Evolutionary conservation across 202 grass and related monocot genomes (phyloP).

Genomic region (Eragrostis tef): DNA sequence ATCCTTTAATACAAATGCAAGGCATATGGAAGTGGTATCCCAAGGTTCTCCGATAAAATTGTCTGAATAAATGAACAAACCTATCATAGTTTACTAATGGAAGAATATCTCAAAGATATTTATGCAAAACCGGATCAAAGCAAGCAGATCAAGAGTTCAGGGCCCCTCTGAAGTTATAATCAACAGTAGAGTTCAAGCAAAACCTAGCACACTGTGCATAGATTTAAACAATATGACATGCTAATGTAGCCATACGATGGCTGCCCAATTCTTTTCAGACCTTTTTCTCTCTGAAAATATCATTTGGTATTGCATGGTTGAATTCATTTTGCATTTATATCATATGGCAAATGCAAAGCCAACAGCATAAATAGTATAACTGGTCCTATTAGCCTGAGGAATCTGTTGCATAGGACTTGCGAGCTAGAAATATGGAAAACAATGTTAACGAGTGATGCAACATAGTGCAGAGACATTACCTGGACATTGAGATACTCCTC

Average conservation of each 20-base stretch:
- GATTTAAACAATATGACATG: conserved; percentile 25
- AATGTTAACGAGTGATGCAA: conserved; percentile 14
- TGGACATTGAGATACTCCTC: conserved; percentile 95
- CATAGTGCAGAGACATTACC: conserved; percentile 53
- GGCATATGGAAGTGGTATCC: conserved; percentile 3
- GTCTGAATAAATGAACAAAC: not conserved
- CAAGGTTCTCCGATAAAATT: conserved; percentile 26
- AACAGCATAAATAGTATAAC: conserved; percentile 21
- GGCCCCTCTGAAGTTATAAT: not conserved
- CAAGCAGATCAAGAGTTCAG: conserved; percentile 13
- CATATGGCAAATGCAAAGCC: not conserved
- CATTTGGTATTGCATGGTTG: conserved; percentile 5
- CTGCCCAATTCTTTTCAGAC: conserved; percentile 21
- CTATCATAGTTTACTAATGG: not conserved
- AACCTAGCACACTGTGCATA: not conserved
- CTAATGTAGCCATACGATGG: conserved; percentile 2
- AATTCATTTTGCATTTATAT: conserved; percentile 31
- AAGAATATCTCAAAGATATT: conserved; percentile 3
- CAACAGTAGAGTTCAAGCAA: conserved; percentile 26
- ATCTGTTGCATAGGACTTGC: conserved; percentile 15
- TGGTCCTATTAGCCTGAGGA: conserved; percentile 1
- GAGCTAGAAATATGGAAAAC: not conserved
- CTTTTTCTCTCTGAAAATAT: not conserved
- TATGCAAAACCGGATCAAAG: not conserved
- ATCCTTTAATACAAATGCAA: conserved; percentile 21